Evolutionary conservation across 163 green algal genomes (phyloP), one percentile per base, ranked within the genome.

Genomic region (Trebouxia gelatinosa): DNA sequence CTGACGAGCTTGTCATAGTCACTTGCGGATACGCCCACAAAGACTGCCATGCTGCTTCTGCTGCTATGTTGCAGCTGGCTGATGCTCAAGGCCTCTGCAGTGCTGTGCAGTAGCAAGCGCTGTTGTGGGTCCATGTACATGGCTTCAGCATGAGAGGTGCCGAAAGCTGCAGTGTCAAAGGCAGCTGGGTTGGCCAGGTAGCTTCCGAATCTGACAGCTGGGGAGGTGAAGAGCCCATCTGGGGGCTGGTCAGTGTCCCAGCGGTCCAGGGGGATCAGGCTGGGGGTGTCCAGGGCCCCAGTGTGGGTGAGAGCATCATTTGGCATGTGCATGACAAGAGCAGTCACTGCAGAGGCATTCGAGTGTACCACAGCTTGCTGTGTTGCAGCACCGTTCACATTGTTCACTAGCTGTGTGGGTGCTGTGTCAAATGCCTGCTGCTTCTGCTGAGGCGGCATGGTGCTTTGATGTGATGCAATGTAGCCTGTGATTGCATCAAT

Each of bases 61-160:
- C 29, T 57, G 58, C 23, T n/a, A 11, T 72, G 48, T 29, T 38
- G 28, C 17, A 61, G 40, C n/a, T 76, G 40, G 46, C 40, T 46
- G 17, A n/a, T 43, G 6, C 21, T 29, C 32, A 88, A 29, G n/a
- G 78, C 80, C 65, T 85, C 82, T 29, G 68, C 78, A 50, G 75
- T 83, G 31, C 57, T 68, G 58, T 91, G 78, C 38, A 91, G 77
- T 40, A 89, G 76, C 66, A 91, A 29, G 6, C 86, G 65, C 66
- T 91, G 86, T 64, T 91, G 86, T 5, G 86, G 70, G 39, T 91
- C 86, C 80, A 91, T 82, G 67, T 59, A 72, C 2, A 58, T 68
- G 7, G 82, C 85, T 74, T 90, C 85, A 17, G 74, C 74, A 2
- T 37, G 16, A 11, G 79, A 68, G 0, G 86, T 40, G 29, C 32